These are phyloP conservation scores for Bauhinia variegata DNA, from an alignment of 306 rosid genomes.

Conservation along the genomic window DNA sequence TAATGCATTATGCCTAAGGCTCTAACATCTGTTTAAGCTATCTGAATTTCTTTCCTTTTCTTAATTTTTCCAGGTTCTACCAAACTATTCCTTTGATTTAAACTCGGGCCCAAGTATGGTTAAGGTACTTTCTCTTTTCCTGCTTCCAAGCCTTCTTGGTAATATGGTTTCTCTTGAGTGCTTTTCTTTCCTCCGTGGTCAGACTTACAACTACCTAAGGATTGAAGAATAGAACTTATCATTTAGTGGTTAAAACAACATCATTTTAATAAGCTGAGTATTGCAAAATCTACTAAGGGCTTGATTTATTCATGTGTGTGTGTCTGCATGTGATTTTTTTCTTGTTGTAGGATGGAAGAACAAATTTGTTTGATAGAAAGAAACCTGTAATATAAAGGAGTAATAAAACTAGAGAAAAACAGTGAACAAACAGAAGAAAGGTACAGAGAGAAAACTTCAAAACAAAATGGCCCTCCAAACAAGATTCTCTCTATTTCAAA, in stretches of 20 bases:
- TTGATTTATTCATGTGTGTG: no score
- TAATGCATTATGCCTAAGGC: slow-evolving; percentile 11
- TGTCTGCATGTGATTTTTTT: no score
- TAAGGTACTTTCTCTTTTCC: slow-evolving; percentile 28
- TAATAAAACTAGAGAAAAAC: no score
- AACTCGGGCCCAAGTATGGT: slow-evolving; percentile 33
- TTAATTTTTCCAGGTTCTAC: slow-evolving; percentile 43
- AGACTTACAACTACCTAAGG: slow-evolving; percentile 13
- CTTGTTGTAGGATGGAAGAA: no score
- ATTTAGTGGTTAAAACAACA: neutral
- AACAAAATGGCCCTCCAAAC: no score
- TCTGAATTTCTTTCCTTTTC: slow-evolving; percentile 33
- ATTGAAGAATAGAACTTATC: slow-evolving; percentile 20
- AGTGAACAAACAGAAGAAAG: no score
- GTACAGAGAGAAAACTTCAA: no score
- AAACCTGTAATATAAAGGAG: no score
- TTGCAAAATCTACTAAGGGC: no score
- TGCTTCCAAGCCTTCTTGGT: neutral
- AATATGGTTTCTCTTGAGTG: slow-evolving; percentile 11
- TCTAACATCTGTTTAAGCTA: slow-evolving; percentile 12
- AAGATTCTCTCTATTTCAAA: no score
- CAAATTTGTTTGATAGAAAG: no score
- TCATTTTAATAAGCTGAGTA: no score
- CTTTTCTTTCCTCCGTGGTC: slow-evolving; percentile 15
- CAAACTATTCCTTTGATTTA: slow-evolving; percentile 36